A percentile compares a stretch with the other conserved stretches of the same genome.
These are phyloP conservation scores for Ophioceras dolichostomum DNA, from an alignment of 2,329 filamentous ascomycete species.

Conservation along the genomic window DNA sequence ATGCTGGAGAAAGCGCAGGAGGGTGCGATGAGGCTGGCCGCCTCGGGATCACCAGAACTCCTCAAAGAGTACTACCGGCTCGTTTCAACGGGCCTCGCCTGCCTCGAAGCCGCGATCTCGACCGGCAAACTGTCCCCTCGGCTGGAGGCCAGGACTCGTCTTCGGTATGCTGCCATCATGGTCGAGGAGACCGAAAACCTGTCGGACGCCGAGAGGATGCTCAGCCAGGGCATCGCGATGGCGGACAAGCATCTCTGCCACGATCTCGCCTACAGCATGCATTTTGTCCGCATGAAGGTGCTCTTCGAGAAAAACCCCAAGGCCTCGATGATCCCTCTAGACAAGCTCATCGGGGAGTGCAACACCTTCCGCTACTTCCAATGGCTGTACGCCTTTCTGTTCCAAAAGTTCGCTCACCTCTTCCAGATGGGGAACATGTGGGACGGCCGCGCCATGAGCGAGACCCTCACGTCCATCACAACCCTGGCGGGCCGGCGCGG, in stretches of 20 bases:
- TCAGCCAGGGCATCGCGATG: slow-evolving; percentile 59
- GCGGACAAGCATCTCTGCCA: slow-evolving; percentile 51
- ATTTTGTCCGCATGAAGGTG: slow-evolving; percentile 59
- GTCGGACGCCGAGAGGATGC: slow-evolving; percentile 57
- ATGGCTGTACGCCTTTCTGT: neutral
- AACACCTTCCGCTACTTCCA: slow-evolving; percentile 37
- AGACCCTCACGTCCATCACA: no score
- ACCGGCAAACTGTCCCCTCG: slow-evolving; percentile 48
- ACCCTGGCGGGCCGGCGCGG: slow-evolving; percentile 44
- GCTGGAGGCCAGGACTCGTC: slow-evolving; percentile 54
- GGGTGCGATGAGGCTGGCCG: slow-evolving; percentile 35
- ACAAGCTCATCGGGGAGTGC: slow-evolving; percentile 56
- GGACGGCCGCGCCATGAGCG: no score
- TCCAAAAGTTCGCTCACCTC: no score
- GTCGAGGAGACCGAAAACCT: slow-evolving; percentile 67
- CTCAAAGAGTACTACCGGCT: slow-evolving; percentile 59
- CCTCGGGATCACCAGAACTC: slow-evolving; percentile 33
- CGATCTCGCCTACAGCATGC: slow-evolving; percentile 67
- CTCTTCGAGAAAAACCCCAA: slow-evolving; percentile 60
- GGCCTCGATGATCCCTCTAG: slow-evolving; percentile 59
- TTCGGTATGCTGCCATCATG: slow-evolving; percentile 60
- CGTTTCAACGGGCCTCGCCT: slow-evolving; percentile 59
- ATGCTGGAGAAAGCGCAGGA: slow-evolving; percentile 56
- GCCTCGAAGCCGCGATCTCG: slow-evolving; percentile 57
- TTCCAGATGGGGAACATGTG: no score